Evolutionary conservation across 2,329 filamentous ascomycete genomes (phyloP).

Genomic region (Diaporthe citri): DNA sequence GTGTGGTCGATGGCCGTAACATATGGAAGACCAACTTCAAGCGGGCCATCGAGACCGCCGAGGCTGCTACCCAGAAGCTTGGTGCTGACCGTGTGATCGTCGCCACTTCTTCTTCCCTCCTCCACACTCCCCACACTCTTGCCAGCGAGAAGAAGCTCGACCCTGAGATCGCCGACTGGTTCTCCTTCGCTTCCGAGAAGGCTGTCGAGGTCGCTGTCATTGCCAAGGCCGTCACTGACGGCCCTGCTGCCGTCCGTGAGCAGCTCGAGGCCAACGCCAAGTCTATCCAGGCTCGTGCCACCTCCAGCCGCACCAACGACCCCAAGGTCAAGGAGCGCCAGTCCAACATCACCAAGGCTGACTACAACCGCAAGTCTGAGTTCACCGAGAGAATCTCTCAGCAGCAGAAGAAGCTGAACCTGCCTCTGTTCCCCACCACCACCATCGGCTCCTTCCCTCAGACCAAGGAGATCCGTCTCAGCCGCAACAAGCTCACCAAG

Average conservation of each 20-base stretch:
- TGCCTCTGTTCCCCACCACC: constrained; percentile 98
- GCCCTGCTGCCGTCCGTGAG: constrained; percentile 85
- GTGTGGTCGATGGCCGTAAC: constrained; percentile 98
- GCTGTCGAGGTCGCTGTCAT: constrained; percentile 89
- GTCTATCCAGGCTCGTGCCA: constrained; percentile 90
- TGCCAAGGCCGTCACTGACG: constrained; percentile 96
- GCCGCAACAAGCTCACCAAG: constrained; percentile 99
- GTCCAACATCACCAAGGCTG: constrained; percentile 82
- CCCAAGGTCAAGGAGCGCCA: constrained; percentile 97
- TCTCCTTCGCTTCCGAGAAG: constrained; percentile 98
- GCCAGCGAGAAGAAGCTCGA: constrained; percentile 99
- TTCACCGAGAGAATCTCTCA: constrained; percentile 88
- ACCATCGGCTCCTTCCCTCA: constrained; percentile 99
- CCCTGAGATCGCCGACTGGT: constrained; percentile 94
- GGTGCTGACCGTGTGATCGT: constrained; percentile 98
- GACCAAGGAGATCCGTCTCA: constrained; percentile 97
- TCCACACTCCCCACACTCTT: constrained; percentile 98
- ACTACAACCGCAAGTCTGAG: constrained; percentile 93
- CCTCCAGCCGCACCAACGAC: constrained; percentile 96
- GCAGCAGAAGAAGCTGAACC: constrained; percentile 92
- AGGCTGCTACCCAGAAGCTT: constrained; percentile 91
- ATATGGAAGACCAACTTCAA: constrained; percentile 99
- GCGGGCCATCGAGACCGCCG: constrained; percentile 89
- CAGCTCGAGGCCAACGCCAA: constrained; percentile 98
- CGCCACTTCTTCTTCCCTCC: constrained; percentile 95